A percentile compares a stretch with the other conserved stretches of the same genome.
These are phyloP conservation scores for Parasarocladium wereldwijsianum DNA, from an alignment of 2,329 filamentous ascomycete species.

Conservation along the genomic window DNA sequence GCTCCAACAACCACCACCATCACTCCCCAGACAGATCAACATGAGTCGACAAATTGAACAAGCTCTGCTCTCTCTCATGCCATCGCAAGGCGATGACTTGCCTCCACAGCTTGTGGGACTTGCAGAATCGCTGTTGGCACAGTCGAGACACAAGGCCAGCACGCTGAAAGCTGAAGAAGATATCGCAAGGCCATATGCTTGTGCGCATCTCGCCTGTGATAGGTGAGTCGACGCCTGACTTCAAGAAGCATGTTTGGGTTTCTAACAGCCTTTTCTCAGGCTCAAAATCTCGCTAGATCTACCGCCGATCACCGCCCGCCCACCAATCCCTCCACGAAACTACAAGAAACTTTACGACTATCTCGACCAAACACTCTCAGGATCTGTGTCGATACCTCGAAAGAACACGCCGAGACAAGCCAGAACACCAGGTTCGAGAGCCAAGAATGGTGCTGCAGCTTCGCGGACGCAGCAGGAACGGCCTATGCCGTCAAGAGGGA, in stretches of 20 bases:
- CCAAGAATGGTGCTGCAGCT: constrained; percentile 10
- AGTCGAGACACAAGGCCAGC: constrained; percentile 64
- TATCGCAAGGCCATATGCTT: constrained; percentile 70
- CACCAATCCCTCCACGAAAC: constrained; percentile 63
- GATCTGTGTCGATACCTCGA: constrained; percentile 16
- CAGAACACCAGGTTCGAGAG: constrained; percentile 20
- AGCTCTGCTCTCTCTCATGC: constrained; percentile 57
- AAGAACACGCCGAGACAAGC: constrained; percentile 14
- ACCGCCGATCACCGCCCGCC: constrained; percentile 58
- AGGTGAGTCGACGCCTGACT: constrained; percentile 32
- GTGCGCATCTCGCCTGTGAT: constrained; percentile 80
- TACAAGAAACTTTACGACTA: constrained; percentile 78
- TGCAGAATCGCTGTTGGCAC: constrained; percentile 59
- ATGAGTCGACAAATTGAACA: constrained; percentile 69
- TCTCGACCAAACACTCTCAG: constrained; percentile 57
- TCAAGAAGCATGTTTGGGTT: not conserved
- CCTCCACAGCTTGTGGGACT: constrained; percentile 58
- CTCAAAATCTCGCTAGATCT: constrained; percentile 64
- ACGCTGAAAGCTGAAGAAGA: constrained; percentile 77
- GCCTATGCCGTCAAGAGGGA: constrained; percentile 23
- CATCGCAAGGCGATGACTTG: constrained; percentile 52
- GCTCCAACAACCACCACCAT: not conserved
- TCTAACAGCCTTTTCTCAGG: constrained; percentile 24
- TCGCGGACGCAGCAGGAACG: constrained; percentile 15
- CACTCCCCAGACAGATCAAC: constrained; percentile 5